Percentiles rank a stretch among this genome's conserved stretches.
These are phyloP conservation scores for Pseudogymnoascus sp. DNA, from an alignment of 2,329 filamentous ascomycete species.

Conservation along the genomic window DNA sequence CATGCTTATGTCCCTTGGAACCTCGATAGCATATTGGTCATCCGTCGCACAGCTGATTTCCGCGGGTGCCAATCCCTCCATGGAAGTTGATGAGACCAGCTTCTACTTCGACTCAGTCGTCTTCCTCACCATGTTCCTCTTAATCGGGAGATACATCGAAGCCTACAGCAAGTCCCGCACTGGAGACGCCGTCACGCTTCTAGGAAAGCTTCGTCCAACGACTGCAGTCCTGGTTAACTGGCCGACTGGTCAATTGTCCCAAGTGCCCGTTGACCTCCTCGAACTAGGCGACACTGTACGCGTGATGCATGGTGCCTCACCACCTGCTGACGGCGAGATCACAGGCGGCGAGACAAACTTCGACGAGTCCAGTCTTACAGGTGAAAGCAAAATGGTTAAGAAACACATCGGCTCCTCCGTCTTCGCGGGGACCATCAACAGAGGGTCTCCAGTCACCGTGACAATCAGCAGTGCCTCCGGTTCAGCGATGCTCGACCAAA, in stretches of 20 bases:
- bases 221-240: slow-evolving; percentile 60
- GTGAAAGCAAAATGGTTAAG: slow-evolving; percentile 61
- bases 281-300: slow-evolving; percentile 70
- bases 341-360: slow-evolving; percentile 58
- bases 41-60: slow-evolving; percentile 67
- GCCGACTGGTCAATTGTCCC: not conserved
- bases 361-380: slow-evolving; percentile 84
- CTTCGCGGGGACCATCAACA: slow-evolving; percentile 57
- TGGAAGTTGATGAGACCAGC: slow-evolving; percentile 42
- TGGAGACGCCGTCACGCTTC: slow-evolving; percentile 70
- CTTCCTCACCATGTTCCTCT: slow-evolving; percentile 79
- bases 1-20: slow-evolving; percentile 78
- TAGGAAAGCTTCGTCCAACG: slow-evolving; percentile 68
- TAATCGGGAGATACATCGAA: slow-evolving; percentile 64
- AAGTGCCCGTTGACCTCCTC: slow-evolving; percentile 37
- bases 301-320: slow-evolving; percentile 72
- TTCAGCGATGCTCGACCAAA: slow-evolving; percentile 68
- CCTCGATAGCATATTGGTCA: slow-evolving; percentile 75
- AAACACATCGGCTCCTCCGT: slow-evolving; percentile 59
- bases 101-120: slow-evolving; percentile 83
- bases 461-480: slow-evolving; percentile 58
- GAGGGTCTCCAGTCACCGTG: slow-evolving; percentile 53
- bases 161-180: slow-evolving; percentile 84
- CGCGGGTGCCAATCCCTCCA: slow-evolving; percentile 35
- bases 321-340: slow-evolving; percentile 71